Percentiles rank a stretch among this genome's conserved stretches.
phyloP scores from a whole-genome alignment of 108 stramenopile genomes.

The Skeletonema tropicum region DNA sequence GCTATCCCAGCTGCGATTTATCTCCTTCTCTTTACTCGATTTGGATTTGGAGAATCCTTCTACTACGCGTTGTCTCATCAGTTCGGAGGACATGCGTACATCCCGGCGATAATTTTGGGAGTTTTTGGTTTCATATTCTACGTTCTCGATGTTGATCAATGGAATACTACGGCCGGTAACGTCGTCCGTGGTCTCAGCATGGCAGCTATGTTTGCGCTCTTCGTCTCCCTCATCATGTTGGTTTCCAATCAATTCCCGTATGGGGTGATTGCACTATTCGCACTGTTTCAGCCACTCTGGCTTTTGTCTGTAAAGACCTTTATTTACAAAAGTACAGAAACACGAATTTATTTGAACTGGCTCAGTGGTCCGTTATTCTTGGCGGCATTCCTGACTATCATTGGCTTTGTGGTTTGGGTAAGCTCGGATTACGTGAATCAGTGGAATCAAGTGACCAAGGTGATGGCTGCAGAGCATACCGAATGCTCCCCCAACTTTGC shows the following conservation, averaged over 20 bases:
- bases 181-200: conserved; percentile 22
- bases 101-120: conserved; percentile 9
- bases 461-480: conserved; percentile 42
- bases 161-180: conserved; percentile 34
- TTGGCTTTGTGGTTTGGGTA: conserved; percentile 51
- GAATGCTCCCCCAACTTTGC: conserved; percentile 52
- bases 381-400: conserved; percentile 10
- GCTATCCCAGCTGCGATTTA: background rate
- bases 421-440: conserved; percentile 33
- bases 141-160: conserved; percentile 56
- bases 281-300: conserved; percentile 55
- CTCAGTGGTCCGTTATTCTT: conserved; percentile 53
- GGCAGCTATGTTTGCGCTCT: conserved; percentile 12
- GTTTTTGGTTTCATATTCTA: conserved; percentile 43
- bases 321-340: conserved; percentile 32
- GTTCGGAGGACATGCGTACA: conserved; percentile 31
- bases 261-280: conserved; percentile 56
- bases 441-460: conserved; percentile 47
- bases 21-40: conserved; percentile 19
- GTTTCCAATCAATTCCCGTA: conserved; percentile 50
- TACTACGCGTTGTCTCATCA: conserved; percentile 44
- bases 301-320: conserved; percentile 45
- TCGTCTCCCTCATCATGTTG: conserved; percentile 32
- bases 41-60: conserved; percentile 47
- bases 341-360: conserved; percentile 52